Evolutionary conservation across 2,329 filamentous ascomycete genomes (phyloP).

Genomic region (Lasiodiplodia theobromae): DNA sequence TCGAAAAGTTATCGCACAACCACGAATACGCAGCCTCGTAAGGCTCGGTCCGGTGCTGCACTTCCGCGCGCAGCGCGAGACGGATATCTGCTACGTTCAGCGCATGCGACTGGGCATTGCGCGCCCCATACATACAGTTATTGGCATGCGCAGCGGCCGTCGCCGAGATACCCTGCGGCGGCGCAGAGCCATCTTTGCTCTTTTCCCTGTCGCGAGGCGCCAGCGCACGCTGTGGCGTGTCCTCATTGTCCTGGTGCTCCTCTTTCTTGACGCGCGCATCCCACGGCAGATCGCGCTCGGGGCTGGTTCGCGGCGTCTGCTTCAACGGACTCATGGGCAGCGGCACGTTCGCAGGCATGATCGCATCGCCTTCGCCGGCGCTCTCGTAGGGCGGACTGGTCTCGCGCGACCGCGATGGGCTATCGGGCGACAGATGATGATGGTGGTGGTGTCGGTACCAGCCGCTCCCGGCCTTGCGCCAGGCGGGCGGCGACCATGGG

Average conservation of each 20-base stretch:
- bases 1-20: constrained; percentile 65
- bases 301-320: constrained; percentile 62
- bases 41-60: constrained; percentile 84
- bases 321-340: constrained; percentile 67
- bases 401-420: constrained; percentile 62
- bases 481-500: constrained; percentile 72
- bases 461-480: constrained; percentile 65
- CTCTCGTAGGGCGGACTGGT: constrained; percentile 67
- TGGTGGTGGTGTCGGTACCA: constrained; percentile 59
- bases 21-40: constrained; percentile 76
- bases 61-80: constrained; percentile 85
- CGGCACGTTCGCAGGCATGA: constrained; percentile 64
- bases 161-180: constrained; percentile 13
- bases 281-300: constrained; percentile 49
- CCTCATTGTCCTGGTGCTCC: constrained; percentile 34
- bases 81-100: constrained; percentile 58
- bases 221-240: constrained; percentile 35
- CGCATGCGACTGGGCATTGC: constrained; percentile 22
- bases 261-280: constrained; percentile 36
- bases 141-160: constrained; percentile 34
- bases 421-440: constrained; percentile 44
- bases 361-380: constrained; percentile 59
- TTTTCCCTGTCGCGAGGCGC: constrained; percentile 36
- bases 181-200: constrained; percentile 37
- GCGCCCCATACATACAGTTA: constrained; percentile 56